phyloP scores from a whole-genome alignment of 495 filamentous ascomycete species.

The Neurospora sp. region DNA sequence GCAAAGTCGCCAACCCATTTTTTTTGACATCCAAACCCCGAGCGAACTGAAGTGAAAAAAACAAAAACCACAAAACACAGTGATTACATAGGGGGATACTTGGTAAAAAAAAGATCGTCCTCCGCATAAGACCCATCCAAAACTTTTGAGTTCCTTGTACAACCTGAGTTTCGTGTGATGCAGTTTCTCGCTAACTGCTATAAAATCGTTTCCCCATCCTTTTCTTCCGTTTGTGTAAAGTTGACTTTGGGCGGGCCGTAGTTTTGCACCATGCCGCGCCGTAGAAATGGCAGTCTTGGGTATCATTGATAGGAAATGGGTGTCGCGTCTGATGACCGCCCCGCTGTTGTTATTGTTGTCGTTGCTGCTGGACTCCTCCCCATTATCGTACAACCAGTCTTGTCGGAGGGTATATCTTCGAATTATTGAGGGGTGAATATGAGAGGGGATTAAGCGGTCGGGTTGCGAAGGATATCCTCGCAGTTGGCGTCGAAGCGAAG shows the following conservation, averaged over 20 bases:
- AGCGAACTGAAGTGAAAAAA: background rate
- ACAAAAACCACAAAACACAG: background rate
- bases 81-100: background rate
- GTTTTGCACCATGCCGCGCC: background rate
- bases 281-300: background rate
- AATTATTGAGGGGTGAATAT: conserved; percentile 1
- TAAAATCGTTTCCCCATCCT: background rate
- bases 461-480: conserved; percentile 71
- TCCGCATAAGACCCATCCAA: background rate
- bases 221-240: background rate
- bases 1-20: background rate
- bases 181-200: background rate
- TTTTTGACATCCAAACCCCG: background rate
- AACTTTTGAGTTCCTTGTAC: conserved; percentile 10
- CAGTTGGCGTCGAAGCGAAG: conserved; percentile 95
- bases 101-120: background rate
- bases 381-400: conserved; percentile 24
- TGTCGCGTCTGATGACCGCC: background rate
- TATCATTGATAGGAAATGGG: background rate
- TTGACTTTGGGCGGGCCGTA: background rate
- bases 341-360: background rate
- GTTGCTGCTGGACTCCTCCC: conserved; percentile 18
- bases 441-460: conserved; percentile 32
- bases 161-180: conserved; percentile 1
- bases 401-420: conserved; percentile 9